Percentiles rank a stretch among this genome's conserved stretches.
Evolutionary conservation across 192 early-diverging fungal genomes (phyloP).

Genomic region (Coemansia sp.): DNA sequence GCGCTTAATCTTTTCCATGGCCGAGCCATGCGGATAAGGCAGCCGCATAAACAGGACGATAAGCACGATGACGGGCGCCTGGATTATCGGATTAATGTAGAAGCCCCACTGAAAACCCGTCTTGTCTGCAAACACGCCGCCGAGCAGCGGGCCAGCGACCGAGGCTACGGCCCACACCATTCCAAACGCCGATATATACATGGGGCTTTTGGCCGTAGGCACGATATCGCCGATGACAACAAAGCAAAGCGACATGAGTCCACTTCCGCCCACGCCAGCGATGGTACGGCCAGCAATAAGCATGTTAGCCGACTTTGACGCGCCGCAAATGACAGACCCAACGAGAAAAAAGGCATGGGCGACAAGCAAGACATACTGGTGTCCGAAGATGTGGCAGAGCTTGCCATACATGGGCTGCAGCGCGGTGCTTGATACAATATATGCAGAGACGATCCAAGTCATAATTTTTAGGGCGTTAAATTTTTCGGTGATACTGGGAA

Average conservation of each 20-base stretch:
- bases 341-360: conserved; percentile 54
- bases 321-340: conserved; percentile 56
- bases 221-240: conserved; percentile 69
- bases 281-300: conserved; percentile 68
- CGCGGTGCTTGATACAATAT: conserved; percentile 66
- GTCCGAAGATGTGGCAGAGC: conserved; percentile 80
- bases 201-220: conserved; percentile 56
- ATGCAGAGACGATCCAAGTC: conserved; percentile 75
- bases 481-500: conserved; percentile 59
- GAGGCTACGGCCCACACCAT: conserved; percentile 58
- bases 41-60: conserved; percentile 47
- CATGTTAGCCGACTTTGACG: conserved; percentile 58
- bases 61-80: conserved; percentile 13
- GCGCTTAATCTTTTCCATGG: conserved; percentile 55
- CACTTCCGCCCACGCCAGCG: conserved; percentile 68
- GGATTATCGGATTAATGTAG: conserved; percentile 45
- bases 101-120: conserved; percentile 55
- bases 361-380: conserved; percentile 55
- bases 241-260: conserved; percentile 59
- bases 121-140: conserved; percentile 59
- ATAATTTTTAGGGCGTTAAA: conserved; percentile 59
- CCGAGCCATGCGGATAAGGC: conserved; percentile 29
- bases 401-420: conserved; percentile 78
- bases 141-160: conserved; percentile 58
- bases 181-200: conserved; percentile 58